These are phyloP conservation scores for Colletotrichum sp. DNA, from an alignment of 2,329 filamentous ascomycete genomes.

Conservation along the genomic window DNA sequence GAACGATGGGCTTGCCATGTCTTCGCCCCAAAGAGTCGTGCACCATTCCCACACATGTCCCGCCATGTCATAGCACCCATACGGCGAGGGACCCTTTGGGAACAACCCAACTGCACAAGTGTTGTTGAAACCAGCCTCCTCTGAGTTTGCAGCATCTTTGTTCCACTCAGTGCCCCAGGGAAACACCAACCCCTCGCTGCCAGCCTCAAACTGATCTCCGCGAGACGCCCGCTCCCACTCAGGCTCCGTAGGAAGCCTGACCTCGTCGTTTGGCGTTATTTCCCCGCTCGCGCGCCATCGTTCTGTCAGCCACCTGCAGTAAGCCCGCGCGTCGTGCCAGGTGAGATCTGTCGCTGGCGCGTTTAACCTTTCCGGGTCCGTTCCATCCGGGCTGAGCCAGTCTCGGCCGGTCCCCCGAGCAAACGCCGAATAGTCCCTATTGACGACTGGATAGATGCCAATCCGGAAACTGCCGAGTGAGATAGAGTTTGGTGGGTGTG, in stretches of 20 bases:
- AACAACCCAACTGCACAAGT: not conserved
- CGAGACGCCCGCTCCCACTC: constrained; percentile 1
- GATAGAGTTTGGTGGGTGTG: not conserved
- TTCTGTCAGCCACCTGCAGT: not conserved
- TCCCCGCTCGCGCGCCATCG: not conserved
- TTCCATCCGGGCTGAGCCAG: not conserved
- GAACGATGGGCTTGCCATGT: not conserved
- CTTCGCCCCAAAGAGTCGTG: constrained; percentile 4
- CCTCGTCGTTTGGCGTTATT: not conserved
- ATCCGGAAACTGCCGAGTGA: not conserved
- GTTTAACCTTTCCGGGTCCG: not conserved
- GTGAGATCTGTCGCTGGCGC: constrained; percentile 8
- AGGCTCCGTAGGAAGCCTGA: not conserved
- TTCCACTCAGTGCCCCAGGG: not conserved
- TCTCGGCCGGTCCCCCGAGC: not conserved
- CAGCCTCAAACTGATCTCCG: not conserved
- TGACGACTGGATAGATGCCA: not conserved
- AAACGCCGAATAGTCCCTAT: not conserved
- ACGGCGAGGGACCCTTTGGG: not conserved
- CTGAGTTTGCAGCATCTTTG: not conserved
- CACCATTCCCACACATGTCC: constrained; percentile 11
- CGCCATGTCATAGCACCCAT: not conserved
- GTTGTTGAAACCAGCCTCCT: not conserved
- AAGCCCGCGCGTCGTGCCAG: not conserved
- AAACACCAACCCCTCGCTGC: not conserved